Conservation (phyloP, 2,329 filamentous ascomycete species). For the Arachnopeziza araneosa region DNA sequence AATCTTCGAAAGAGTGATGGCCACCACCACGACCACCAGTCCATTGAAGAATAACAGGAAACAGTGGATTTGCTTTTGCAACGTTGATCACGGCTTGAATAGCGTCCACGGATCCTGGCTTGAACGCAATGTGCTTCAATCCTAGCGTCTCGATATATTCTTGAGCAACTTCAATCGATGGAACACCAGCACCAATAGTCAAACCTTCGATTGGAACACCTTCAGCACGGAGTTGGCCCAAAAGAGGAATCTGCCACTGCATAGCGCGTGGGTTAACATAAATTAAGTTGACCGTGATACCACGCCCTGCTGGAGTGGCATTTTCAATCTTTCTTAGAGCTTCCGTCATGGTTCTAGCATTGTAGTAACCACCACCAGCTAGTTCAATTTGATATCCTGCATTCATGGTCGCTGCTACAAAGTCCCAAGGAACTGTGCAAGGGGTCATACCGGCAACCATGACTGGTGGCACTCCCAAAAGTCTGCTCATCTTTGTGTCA, state of each 20-base stretch:
- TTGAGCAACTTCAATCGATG: slow-evolving; percentile 86
- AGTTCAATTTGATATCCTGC: slow-evolving; percentile 93
- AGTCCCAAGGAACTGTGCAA: slow-evolving; percentile 82
- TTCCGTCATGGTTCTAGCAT: slow-evolving; percentile 73
- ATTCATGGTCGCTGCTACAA: slow-evolving; percentile 88
- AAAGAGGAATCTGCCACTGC: slow-evolving; percentile 85
- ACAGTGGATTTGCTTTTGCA: slow-evolving; percentile 85
- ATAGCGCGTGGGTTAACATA: slow-evolving; percentile 87
- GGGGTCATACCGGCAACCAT: slow-evolving; percentile 96
- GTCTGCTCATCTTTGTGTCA: slow-evolving; percentile 91
- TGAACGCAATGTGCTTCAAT: slow-evolving; percentile 90
- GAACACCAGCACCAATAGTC: slow-evolving; percentile 88
- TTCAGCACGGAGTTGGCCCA: slow-evolving; percentile 73
- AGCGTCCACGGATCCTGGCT: slow-evolving; percentile 82
- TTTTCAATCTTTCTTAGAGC: slow-evolving; percentile 82
- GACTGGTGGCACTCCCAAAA: slow-evolving; percentile 78
- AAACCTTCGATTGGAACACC: slow-evolving; percentile 88
- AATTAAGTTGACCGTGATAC: slow-evolving; percentile 85
- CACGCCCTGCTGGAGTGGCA: slow-evolving; percentile 75
- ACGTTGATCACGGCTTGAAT: slow-evolving; percentile 91
- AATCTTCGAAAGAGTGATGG: slow-evolving; percentile 92
- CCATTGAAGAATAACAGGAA: slow-evolving; percentile 93
- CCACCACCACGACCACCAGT: slow-evolving; percentile 90
- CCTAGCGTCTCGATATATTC: slow-evolving; percentile 92
- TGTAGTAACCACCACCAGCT: slow-evolving; percentile 85